Percentiles rank a stretch among this genome's conserved stretches.
phyloP scores from a whole-genome alignment of 257 asterid genomes.

The Solanum sejunctum region DNA sequence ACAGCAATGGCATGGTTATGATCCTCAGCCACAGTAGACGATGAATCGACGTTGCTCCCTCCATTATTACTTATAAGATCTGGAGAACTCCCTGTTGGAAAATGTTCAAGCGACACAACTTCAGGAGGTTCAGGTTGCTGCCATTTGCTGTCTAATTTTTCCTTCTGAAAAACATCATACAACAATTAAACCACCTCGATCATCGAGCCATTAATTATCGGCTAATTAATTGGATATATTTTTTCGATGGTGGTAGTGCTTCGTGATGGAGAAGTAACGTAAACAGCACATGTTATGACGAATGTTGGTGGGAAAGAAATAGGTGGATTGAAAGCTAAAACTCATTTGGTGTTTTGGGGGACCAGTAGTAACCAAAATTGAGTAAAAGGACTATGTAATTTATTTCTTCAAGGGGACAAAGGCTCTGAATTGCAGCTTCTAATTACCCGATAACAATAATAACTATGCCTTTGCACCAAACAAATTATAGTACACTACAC shows the following conservation, averaged over 20 bases:
- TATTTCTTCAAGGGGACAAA: background rate
- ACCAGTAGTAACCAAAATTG: background rate
- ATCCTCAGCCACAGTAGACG: slow-evolving; percentile 47
- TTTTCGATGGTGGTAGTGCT: background rate
- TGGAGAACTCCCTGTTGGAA: slow-evolving; percentile 72
- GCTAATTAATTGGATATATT: background rate
- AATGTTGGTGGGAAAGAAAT: slow-evolving; percentile 13
- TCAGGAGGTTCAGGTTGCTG: slow-evolving; percentile 74
- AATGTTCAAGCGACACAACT: slow-evolving; percentile 77
- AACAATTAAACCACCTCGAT: background rate
- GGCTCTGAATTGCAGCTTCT: background rate
- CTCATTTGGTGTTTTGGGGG: background rate
- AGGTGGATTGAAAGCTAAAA: slow-evolving; percentile 40
- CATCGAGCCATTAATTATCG: background rate
- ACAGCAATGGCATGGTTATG: slow-evolving; percentile 57
- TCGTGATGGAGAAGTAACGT: slow-evolving; percentile 18
- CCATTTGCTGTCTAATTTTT: slow-evolving; percentile 44
- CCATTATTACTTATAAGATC: slow-evolving; percentile 40
- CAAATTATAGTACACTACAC: background rate
- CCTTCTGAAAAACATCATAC: slow-evolving; percentile 28
- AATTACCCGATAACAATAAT: background rate
- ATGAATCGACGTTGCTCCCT: slow-evolving; percentile 18
- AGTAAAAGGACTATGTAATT: background rate
- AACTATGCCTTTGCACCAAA: background rate
- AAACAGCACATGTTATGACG: slow-evolving; percentile 23